phyloP scores from a whole-genome alignment of 2,329 filamentous ascomycete species.

The Sarocladium oryzae region DNA sequence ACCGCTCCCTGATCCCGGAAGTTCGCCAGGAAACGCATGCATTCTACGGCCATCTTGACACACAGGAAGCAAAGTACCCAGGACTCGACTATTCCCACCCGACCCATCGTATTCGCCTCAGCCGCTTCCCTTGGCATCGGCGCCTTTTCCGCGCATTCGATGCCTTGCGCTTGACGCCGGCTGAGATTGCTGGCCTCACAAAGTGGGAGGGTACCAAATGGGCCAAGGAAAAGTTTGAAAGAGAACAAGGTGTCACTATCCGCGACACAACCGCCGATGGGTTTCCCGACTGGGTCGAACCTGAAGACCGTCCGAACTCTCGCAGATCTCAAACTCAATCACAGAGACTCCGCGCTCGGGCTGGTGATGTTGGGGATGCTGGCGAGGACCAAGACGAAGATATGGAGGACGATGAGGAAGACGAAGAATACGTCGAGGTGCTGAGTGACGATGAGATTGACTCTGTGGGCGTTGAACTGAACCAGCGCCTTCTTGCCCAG shows the following conservation, averaged over 20 bases:
- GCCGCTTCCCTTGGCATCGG: conserved; percentile 70
- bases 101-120: conserved; percentile 70
- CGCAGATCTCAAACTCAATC: conserved; percentile 14
- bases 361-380: conserved; percentile 5
- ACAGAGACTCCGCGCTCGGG: conserved; percentile 14
- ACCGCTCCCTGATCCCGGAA: conserved; percentile 66
- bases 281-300: conserved; percentile 50
- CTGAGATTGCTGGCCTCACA: conserved; percentile 65
- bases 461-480: conserved; percentile 53
- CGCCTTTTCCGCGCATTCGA: conserved; percentile 73
- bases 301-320: conserved; percentile 10
- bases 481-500: conserved; percentile 58
- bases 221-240: conserved; percentile 75
- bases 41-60: conserved; percentile 75
- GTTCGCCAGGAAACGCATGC: conserved; percentile 72
- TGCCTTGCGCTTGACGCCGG: conserved; percentile 57
- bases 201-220: conserved; percentile 80
- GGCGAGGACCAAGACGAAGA: conserved; percentile 27
- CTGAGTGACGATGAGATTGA: conserved; percentile 16
- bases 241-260: conserved; percentile 64
- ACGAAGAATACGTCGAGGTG: conserved; percentile 18
- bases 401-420: conserved; percentile 46
- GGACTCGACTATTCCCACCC: conserved; percentile 70
- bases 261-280: conserved; percentile 65
- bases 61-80: conserved; percentile 73